Percentiles rank a stretch among this genome's conserved stretches.
Conservation (phyloP, 2,329 filamentous ascomycete species). For the Neurospora crassa region DNA sequence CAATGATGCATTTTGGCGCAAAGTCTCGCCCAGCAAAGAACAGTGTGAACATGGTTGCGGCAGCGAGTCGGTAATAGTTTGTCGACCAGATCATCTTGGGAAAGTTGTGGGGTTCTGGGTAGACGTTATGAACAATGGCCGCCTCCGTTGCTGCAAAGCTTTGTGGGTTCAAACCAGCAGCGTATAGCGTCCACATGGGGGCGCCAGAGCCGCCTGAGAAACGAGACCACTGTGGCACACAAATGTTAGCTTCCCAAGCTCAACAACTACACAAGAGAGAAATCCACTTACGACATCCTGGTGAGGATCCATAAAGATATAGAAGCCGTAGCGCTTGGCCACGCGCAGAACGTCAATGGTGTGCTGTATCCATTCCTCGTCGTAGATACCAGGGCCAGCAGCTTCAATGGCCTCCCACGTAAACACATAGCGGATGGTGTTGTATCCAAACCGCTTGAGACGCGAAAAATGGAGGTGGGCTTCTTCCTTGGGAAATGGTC, state of each 20-base stretch:
- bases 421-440: constrained; percentile 92
- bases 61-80: constrained; percentile 82
- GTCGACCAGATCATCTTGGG: constrained; percentile 99
- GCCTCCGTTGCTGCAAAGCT: constrained; percentile 81
- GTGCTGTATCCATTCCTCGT: constrained; percentile 86
- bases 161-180: constrained; percentile 80
- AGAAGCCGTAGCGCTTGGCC: constrained; percentile 86
- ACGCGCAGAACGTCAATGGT: constrained; percentile 77
- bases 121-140: constrained; percentile 90
- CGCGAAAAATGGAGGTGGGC: constrained; percentile 80
- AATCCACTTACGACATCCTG: constrained; percentile 73
- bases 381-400: constrained; percentile 80
- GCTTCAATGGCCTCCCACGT: constrained; percentile 99
- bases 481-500: constrained; percentile 76
- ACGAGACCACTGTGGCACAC: constrained; percentile 66
- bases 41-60: constrained; percentile 84
- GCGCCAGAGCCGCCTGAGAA: constrained; percentile 92
- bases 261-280: background rate
- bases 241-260: constrained; percentile 6
- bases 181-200: constrained; percentile 96
- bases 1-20: constrained; percentile 89
- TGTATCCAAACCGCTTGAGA: constrained; percentile 84
- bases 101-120: constrained; percentile 71
- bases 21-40: constrained; percentile 90
- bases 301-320: constrained; percentile 97